Base-by-base conservation (phyloP, 768 basidiomycete species). In the Lepiota subincarnata region DNA sequence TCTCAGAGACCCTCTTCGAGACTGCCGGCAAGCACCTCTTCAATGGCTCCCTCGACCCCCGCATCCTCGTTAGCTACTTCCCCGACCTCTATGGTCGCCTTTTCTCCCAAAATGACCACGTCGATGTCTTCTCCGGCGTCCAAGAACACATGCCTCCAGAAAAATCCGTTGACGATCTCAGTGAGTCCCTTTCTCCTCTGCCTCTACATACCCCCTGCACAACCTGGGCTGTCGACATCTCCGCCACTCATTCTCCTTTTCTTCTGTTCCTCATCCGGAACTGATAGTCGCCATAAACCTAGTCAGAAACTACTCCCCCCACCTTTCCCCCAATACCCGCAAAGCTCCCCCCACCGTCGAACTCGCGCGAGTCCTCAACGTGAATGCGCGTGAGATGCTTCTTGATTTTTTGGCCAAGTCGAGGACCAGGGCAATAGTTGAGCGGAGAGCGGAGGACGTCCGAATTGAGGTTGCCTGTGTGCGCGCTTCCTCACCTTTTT, bases 231-330 rank as follows among this genome's bases (percentile, higher is more conserved):
- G 4, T 18, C 47, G 18, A n/a, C 16, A 28, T 52, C 28, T 18
- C 58, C 55, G 52, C 55, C 57, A 55, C 54, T 53, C 57, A 28
- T 58, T 59, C 50, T 67, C 62, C 59, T 65, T 53, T 64, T 59
- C 61, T 58, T 63, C 61, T 64, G 64, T 55, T 58, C 63, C 59
- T 49, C 52, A 58, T 18, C 37, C 39, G 76, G 80, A 80, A 83
- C 86, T 89, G 67, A 82, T 74, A 94, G 93, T 94, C 80, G 80
- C 80, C 69, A 80, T 76, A 62, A 91, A 92, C 79, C 74, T 95
- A 89, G 89, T 92, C 77, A 80, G 82, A 76, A 93, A 94, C 65
- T 94, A 95, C 67, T 89, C 89, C 40, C 92, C 93, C 13, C 87
- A 94, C 70, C 79, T 96, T 60, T 68, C 81, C 20, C 88, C 84